Conservation (phyloP, 257 asterid genomes). For the Datura wrightii region DNA sequence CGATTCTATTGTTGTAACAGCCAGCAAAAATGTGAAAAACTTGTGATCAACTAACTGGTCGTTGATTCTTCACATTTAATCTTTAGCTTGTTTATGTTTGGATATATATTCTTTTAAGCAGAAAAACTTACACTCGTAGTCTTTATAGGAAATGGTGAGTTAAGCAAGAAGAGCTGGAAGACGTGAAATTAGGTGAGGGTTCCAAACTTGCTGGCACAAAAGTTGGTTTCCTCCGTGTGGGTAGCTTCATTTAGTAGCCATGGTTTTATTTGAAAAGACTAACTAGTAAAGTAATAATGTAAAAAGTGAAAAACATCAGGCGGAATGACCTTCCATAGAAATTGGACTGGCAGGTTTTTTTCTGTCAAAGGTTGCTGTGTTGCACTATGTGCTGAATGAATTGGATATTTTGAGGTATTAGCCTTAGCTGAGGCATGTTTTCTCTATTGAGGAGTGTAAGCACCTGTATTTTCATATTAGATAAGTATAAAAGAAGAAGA, state of each 20-base stretch:
- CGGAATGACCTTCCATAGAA: not conserved
- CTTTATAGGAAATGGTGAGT: slow-evolving; percentile 24
- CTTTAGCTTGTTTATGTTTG: not conserved
- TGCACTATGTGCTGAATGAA: slow-evolving; percentile 8
- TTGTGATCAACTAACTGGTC: not conserved
- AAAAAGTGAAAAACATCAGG: not conserved
- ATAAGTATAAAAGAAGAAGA: not conserved
- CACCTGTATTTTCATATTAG: not conserved
- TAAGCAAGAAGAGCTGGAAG: not conserved
- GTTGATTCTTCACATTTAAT: not conserved
- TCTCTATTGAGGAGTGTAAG: not conserved
- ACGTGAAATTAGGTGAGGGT: slow-evolving; percentile 10
- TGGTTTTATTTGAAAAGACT: not conserved
- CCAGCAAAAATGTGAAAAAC: not conserved
- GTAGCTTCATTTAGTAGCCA: slow-evolving; percentile 11
- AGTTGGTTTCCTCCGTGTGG: not conserved
- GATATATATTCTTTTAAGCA: not conserved
- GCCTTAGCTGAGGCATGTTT: not conserved
- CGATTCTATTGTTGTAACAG: not conserved
- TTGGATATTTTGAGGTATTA: not conserved
- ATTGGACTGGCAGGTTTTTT: not conserved
- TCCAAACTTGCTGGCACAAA: not conserved
- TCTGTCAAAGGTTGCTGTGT: not conserved
- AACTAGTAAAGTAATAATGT: not conserved
- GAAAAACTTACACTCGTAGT: not conserved